Evolutionary conservation across 1,284 basidiomycete genomes (phyloP), one percentile per base, ranked within the genome.

Genomic region (Tremellales sp.): DNA sequence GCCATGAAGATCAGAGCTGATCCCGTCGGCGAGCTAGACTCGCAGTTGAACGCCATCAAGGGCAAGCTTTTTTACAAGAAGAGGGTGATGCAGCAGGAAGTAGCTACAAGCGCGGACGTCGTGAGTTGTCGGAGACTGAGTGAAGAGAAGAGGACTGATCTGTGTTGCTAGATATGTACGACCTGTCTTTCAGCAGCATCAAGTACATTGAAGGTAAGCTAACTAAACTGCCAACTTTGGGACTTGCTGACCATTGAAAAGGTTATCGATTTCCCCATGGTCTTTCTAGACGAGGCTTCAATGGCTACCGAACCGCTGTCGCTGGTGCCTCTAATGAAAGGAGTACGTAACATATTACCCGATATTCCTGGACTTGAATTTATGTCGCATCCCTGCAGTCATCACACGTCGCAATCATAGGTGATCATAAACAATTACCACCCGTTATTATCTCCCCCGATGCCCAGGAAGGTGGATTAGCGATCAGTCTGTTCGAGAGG

Each of bases 401-500:
- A 19, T 78, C 78, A 40, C 92, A 97, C 59, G 77, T 90, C 26
- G 82, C 87, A 3, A 80, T 97, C 43, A 93, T 97, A 53, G 93
- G 92, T 25, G 93, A 97, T 73, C 93, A 97, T 72, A 93, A 93
- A 68, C 93, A 97, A 68, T 77, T 95, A n/a, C 89, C 92, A 18
- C 90, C 93, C 0, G 82, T 95, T 45, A 88, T 94, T 51, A 78
- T 81, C 7, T 86, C 82, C 57, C 76, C 77, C 31, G 81, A 85
- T 60, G 87, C 86, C 1, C 78, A 81, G 60, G 72, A 77, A 16
- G 79, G 81, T 18, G 89, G 87, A 1, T 75, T 93, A 14, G 83
- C 82, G 1, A 79, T 81, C 16, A 90, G 87, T 71, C 76, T 97
- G 24, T 97, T 97, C 57, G 92, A 97, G 70, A 77, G 92, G 25